phyloP scores from a whole-genome alignment of 78 protist genomes.

The Pigoraptor vietnamica region DNA sequence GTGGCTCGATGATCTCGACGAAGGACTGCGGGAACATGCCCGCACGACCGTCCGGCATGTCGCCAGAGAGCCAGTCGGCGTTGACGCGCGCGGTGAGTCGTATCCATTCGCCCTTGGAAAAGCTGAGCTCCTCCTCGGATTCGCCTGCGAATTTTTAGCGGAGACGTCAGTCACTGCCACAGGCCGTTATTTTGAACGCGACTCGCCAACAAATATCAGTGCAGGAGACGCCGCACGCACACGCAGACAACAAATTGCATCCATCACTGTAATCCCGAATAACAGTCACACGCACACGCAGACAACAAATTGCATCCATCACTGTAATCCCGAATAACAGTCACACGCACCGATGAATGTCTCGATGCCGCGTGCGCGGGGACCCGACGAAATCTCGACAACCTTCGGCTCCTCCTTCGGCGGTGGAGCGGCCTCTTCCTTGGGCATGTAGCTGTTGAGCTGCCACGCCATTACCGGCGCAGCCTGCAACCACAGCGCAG shows the following conservation, averaged over 20 bases:
- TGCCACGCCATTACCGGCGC: background rate
- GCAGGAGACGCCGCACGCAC: too few species aligned
- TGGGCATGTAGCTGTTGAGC: background rate
- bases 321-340: background rate
- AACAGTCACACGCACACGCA: background rate
- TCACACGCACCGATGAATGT: background rate
- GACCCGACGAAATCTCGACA: background rate
- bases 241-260: too few species aligned
- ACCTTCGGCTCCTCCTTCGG: background rate
- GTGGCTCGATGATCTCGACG: background rate
- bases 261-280: background rate
- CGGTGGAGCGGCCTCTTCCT: background rate
- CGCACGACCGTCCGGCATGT: background rate
- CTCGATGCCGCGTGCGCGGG: background rate
- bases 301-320: too few species aligned
- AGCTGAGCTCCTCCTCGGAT: background rate
- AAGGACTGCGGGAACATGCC: background rate
- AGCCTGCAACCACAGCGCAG: too few species aligned
- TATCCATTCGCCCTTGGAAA: background rate
- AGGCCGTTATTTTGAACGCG: too few species aligned
- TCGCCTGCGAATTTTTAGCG: too few species aligned
- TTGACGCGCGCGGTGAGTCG: background rate
- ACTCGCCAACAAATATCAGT: too few species aligned
- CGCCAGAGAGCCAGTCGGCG: background rate
- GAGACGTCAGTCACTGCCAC: too few species aligned